Conservation (phyloP, 2,329 filamentous ascomycete species). For the Ascocoryne sarcoides region DNA sequence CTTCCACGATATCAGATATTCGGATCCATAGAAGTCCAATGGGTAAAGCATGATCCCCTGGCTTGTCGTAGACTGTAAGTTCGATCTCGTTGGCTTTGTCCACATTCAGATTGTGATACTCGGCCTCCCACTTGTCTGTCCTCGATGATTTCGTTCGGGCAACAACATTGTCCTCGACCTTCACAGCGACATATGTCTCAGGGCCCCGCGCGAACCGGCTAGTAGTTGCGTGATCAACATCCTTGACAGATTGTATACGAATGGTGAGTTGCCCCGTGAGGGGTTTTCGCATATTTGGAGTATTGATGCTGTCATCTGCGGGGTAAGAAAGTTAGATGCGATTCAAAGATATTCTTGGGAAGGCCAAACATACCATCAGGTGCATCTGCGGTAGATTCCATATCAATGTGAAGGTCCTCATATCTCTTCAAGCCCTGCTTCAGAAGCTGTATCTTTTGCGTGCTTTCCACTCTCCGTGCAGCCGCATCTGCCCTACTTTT, state of each 20-base stretch:
- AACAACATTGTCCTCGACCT: conserved; percentile 90
- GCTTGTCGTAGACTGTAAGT: conserved; percentile 94
- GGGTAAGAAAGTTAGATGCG: neutral
- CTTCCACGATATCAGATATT: conserved; percentile 94
- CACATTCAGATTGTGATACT: conserved; percentile 85
- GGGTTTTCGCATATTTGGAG: conserved; percentile 92
- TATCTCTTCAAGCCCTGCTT: conserved; percentile 96
- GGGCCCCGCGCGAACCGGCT: conserved; percentile 80
- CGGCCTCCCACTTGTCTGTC: conserved; percentile 84
- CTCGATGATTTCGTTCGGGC: conserved; percentile 78
- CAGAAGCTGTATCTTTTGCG: conserved; percentile 91
- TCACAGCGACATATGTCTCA: conserved; percentile 92
- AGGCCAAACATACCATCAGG: conserved; percentile 59
- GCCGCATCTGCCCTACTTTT: conserved; percentile 94
- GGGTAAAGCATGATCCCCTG: conserved; percentile 79
- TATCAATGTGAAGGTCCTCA: conserved; percentile 91
- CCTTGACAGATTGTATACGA: conserved; percentile 78
- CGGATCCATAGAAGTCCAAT: conserved; percentile 95
- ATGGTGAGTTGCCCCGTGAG: conserved; percentile 83
- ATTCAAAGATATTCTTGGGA: neutral
- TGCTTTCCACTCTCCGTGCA: conserved; percentile 83
- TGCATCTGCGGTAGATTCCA: conserved; percentile 64
- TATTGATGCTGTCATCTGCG: conserved; percentile 89
- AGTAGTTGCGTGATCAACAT: conserved; percentile 84
- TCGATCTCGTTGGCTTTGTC: conserved; percentile 99